Base-by-base conservation (phyloP, 805 yeast genomes). In the Candida dendrica region DNA sequence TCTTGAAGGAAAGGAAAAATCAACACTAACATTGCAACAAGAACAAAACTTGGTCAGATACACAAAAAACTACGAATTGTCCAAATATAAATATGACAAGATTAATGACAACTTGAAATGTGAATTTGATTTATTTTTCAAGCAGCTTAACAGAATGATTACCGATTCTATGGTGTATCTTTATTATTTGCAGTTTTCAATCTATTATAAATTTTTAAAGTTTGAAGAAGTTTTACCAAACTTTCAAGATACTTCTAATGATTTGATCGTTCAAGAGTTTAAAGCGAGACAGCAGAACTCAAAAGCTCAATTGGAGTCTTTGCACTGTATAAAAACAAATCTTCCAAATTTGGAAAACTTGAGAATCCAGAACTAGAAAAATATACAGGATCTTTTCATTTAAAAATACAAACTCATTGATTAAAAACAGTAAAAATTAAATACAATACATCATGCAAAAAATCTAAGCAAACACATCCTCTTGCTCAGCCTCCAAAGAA, bases 401-500 rank as follows among this genome's bases (percentile, higher is more conserved):
- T n/a, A n/a, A n/a, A n/a, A n/a, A n/a, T n/a, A n/a, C n/a, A n/a
- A 31, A 11, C 9, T 37, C 29, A 16, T 3, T 14, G 6, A 14
- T 15, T 15, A 7, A 5, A 15, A 34, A 37, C 16, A n/a, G n/a
- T 17, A 9, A 34, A 37, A 19, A 34, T 30, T 15, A 17, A 17
- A 13, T 29, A 32, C 8, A 14, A 31, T 29, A 32, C 27, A 29
- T 10, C 3, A 11, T 16, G 26, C 15, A n/a, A 3, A 17, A 29
- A 9, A 26, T 8, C 3, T n/a, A 54, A 26, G 74, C 74, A 57
- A 83, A 79, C 6, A 77, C 74, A 58, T 81, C 81, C 47, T 79
- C 81, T 59, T 76, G 81, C 30, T 77, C 84, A 9, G 85, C 85
- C 55, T 82, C 89, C 39, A 77, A 53, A 15, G 65, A 77, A 11